Evolutionary conservation across 768 basidiomycete genomes (phyloP).

Genomic region (Amanita molliuscula): DNA sequence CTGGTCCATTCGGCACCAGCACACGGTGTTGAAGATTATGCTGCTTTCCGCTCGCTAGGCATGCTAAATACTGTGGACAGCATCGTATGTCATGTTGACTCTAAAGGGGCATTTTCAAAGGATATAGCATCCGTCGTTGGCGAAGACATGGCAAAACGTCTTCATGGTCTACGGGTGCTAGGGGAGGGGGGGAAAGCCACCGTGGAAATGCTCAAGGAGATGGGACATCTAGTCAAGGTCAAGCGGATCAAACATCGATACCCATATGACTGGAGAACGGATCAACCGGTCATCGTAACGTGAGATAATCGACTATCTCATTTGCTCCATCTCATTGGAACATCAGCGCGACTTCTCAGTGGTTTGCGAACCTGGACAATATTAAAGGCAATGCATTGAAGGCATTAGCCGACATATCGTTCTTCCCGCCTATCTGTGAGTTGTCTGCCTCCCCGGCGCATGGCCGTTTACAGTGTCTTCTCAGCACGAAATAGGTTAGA

Average conservation of each 20-base stretch:
- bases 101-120: conserved; percentile 57
- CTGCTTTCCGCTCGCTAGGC: conserved; percentile 50
- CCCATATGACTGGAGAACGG: conserved; percentile 95
- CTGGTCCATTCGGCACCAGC: conserved; percentile 94
- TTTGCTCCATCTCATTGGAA: not conserved
- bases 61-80: conserved; percentile 32
- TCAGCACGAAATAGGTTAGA: conserved; percentile 83
- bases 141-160: conserved; percentile 24
- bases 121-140: conserved; percentile 53
- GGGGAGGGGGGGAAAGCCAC: conserved; percentile 60
- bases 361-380: conserved; percentile 88
- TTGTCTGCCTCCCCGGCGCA: not conserved
- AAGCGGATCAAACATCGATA: conserved; percentile 78
- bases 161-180: conserved; percentile 68
- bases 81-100: conserved; percentile 77
- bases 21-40: conserved; percentile 90
- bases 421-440: conserved; percentile 68
- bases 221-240: conserved; percentile 51
- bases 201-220: conserved; percentile 47
- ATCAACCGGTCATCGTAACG: conserved; percentile 87
- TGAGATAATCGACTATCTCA: conserved; percentile 23
- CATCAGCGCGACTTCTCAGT: conserved; percentile 77
- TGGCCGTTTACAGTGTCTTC: not conserved
- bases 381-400: conserved; percentile 71
- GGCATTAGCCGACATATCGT: conserved; percentile 60